Evolutionary conservation across 2,329 filamentous ascomycete genomes (phyloP), one percentile per base, ranked within the genome.

Genomic region (Chaetomium globosum): DNA sequence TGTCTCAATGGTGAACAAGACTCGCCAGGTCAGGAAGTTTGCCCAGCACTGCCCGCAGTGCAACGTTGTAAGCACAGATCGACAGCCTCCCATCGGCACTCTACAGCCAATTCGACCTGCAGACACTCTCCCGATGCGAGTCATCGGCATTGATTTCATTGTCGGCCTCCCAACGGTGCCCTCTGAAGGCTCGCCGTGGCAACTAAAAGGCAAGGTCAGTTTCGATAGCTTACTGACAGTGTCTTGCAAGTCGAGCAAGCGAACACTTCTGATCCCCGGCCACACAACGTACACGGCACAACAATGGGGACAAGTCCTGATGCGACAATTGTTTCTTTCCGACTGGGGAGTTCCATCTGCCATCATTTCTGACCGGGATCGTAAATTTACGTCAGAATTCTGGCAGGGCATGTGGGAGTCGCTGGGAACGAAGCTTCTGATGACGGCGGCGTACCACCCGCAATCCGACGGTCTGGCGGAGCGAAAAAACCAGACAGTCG

Each of bases 131-230:
- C 39, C 39, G 10, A 58, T 58, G 19, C 8, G 12, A 13, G 23
- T 58, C n/a, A 58, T 58, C 21, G 33, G 21, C 0, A 58, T 58
- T 1, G 55, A 58, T 23, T 58, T 48, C 19, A 58, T 58, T 4
- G 39, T 58, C 9, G 55, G 55, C 13, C 12, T 58, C 0, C 43
- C 31, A 4, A 49, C 9, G 0, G 46, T 51, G 0, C 2, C n/a
- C 0, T 0, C 19, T 1, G 9, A 49, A 19, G 54, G 54, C 5
- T 16, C 33, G 2, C 23, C 21, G 4, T 57, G 16, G 54, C 23
- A 57, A 10, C 9, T 57, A 1, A 36, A 57, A 28, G 21, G 21
- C n/a, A 3, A 57, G 1, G 26, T 28, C 10, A 10, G 19, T 1
- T 57, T 43, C 21, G 33, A 57, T n/a, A 8, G 9, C 9, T 16